Evolutionary conservation across 768 basidiomycete species (phyloP).

Genomic region (Amanita muscaria): DNA sequence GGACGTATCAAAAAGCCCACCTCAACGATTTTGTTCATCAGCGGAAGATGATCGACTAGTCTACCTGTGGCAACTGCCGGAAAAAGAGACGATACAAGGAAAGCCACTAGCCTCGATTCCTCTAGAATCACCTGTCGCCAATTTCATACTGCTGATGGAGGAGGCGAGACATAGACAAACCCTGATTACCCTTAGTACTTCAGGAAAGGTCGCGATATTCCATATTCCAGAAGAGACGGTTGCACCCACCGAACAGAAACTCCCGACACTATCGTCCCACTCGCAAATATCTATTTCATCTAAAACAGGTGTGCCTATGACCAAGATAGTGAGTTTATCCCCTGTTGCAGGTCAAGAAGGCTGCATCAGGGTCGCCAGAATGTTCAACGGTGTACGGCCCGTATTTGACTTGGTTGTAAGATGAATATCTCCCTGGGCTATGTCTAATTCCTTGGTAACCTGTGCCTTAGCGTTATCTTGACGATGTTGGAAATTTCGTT

Average conservation of each 20-base stretch:
- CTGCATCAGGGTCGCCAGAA: conserved; percentile 41
- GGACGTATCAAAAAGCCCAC: conserved; percentile 32
- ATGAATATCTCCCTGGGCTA: conserved; percentile 12
- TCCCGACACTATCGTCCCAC: conserved; percentile 43
- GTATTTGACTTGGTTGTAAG: conserved; percentile 54
- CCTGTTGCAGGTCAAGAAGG: conserved; percentile 35
- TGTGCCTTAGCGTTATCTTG: conserved; percentile 50
- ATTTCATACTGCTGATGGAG: conserved; percentile 26
- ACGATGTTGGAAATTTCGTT: conserved; percentile 45
- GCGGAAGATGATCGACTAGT: conserved; percentile 57
- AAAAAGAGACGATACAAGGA: conserved; percentile 33
- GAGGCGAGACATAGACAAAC: conserved; percentile 17
- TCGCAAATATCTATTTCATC: conserved; percentile 35
- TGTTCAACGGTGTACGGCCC: conserved; percentile 48
- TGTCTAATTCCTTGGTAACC: no score
- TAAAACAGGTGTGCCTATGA: conserved; percentile 26
- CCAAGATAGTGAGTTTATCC: conserved; percentile 36
- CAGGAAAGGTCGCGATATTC: conserved; percentile 51
- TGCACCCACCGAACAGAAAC: conserved; percentile 32
- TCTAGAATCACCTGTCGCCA: conserved; percentile 54
- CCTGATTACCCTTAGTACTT: conserved; percentile 47
- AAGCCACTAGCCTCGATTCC: conserved; percentile 52
- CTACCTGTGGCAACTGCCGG: conserved; percentile 50
- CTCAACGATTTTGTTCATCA: conserved; percentile 45
- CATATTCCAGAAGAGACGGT: conserved; percentile 41